Evolutionary conservation across 495 filamentous ascomycete species (phyloP), one percentile per base, ranked within the genome.

Genomic region (Coniosporium apollinis): DNA sequence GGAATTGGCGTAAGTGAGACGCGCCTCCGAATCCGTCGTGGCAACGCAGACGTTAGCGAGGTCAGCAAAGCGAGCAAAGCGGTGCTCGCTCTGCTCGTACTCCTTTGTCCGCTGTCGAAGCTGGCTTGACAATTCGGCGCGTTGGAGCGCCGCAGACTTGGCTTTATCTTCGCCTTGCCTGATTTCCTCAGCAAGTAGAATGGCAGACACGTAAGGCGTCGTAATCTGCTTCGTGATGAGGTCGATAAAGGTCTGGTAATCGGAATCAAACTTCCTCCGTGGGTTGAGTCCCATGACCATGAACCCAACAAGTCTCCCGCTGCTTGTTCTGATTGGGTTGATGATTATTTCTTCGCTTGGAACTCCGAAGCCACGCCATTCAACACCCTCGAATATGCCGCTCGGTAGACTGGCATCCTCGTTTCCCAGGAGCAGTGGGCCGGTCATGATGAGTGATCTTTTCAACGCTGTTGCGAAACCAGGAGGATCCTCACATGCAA

Each of bases 271-370:
- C 1, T 43, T 43, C 22, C 36, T 33, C 7, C 43, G 38, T 2
- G 43, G 43, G 29, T 49, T 49, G 2, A 49, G 22, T 2, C 46
- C 46, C 4, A 49, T 34, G 10, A 49, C 30, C 10, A 49, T 3
- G 30, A 49, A 49, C 2, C 38, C 46, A 5, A 34, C 29, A 5
- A 36, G 21, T 11, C 29, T 28, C 11, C 37, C 29, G 19, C 33
- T 18, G 8, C 8, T 31, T 15, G 9, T 8, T 7, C 29, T 7
- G 8, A 31, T 11, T 6, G 29, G 29, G 17, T 7, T 8, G 9
- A 31, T 31, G 29, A 31, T 15, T 7, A 15, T 15, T 18, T 7
- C 29, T 31, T 6, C 16, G 29, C 9, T 6, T 15, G 9, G 29
- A 7, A 11, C 29, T 6, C 29, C 29, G 15, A 31, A 31, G 9